Evolutionary conservation across 306 rosid species (phyloP).

Genomic region (Acacia acuminata): DNA sequence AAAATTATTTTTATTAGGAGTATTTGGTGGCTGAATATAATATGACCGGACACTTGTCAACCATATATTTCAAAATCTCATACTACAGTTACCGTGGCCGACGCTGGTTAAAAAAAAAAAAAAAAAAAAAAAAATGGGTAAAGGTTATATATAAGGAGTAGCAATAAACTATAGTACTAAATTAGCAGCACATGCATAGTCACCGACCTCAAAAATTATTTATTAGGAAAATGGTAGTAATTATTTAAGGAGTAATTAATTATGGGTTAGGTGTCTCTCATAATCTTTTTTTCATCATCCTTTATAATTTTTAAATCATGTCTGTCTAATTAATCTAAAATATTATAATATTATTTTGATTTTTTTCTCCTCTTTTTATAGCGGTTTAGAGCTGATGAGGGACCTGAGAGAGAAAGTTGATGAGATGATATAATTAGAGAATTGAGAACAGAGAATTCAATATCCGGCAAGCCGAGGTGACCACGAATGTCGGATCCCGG

Average conservation of each 20-base stretch:
- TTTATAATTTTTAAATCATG: too few species aligned
- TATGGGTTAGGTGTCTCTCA: too few species aligned
- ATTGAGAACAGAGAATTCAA: neutral
- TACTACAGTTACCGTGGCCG: neutral
- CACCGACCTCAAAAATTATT: neutral
- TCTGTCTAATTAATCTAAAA: too few species aligned
- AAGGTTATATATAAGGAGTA: neutral
- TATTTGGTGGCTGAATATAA: neutral
- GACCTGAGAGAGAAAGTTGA: too few species aligned
- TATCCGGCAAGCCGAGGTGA: neutral
- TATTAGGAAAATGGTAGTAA: neutral
- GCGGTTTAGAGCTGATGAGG: too few species aligned
- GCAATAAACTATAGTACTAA: neutral
- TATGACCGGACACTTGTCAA: neutral
- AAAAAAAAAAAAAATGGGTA: too few species aligned
- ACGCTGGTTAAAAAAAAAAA: too few species aligned
- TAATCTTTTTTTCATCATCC: too few species aligned
- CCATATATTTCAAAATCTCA: neutral
- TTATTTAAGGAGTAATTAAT: neutral
- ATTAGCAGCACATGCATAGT: neutral
- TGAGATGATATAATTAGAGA: too few species aligned
- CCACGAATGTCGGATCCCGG: constrained; percentile 31
- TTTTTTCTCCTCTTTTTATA: too few species aligned
- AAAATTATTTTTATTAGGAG: neutral
- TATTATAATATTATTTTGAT: too few species aligned